Conservation (phyloP, 305 asterid genomes). For the Fraxinus angustifolia region DNA sequence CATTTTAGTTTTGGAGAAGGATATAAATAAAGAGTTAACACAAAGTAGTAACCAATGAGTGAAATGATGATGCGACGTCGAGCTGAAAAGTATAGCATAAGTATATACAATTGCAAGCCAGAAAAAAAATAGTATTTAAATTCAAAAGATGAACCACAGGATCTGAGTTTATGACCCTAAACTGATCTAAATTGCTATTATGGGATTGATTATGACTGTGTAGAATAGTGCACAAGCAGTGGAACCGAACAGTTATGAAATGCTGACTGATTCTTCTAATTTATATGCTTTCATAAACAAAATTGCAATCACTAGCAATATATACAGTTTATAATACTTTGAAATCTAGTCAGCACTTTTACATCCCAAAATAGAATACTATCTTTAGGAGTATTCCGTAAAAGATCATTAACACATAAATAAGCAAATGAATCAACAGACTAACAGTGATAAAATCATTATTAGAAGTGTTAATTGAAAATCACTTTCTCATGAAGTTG, state of each 20-base stretch:
- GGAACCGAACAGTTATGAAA: background rate
- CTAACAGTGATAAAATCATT: background rate
- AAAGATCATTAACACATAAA: background rate
- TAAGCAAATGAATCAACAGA: slow-evolving; percentile 5
- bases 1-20: background rate
- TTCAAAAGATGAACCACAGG: background rate
- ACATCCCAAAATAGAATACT: background rate
- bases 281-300: background rate
- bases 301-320: background rate
- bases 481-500: background rate
- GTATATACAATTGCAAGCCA: background rate
- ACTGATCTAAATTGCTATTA: background rate
- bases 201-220: background rate
- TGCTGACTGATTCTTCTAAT: background rate
- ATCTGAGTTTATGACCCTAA: background rate
- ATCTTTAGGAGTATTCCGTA: background rate
- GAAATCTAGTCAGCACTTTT: background rate
- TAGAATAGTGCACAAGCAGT: background rate
- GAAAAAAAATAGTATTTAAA: background rate
- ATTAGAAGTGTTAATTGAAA: background rate
- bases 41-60: background rate
- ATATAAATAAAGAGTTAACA: background rate
- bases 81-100: background rate
- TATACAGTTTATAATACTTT: background rate
- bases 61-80: background rate